These are phyloP conservation scores for Metschnikowia henanensis DNA, from an alignment of 805 yeast genomes.

Conservation along the genomic window DNA sequence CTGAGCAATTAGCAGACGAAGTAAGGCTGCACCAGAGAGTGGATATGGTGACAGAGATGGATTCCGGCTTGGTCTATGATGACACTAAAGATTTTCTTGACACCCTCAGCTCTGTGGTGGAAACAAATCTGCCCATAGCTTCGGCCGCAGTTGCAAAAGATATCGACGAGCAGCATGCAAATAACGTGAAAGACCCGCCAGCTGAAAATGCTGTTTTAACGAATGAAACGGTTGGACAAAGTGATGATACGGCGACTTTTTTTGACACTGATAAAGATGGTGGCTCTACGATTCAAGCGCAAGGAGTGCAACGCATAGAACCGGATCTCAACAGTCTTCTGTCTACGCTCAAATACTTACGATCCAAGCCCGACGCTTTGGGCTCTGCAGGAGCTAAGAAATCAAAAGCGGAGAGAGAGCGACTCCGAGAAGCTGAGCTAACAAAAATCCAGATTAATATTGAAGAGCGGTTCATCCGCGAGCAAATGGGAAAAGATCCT, in stretches of 20 bases:
- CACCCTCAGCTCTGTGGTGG: constrained; percentile 12
- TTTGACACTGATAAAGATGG: background rate
- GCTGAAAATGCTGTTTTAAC: too few relatives aligned
- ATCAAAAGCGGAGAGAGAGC: constrained; percentile 20
- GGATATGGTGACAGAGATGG: constrained; percentile 18
- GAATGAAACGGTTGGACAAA: too few relatives aligned
- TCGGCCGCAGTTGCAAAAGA: too few relatives aligned
- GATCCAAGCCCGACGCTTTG: constrained; percentile 3
- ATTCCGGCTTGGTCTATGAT: constrained; percentile 23
- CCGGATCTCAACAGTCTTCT: constrained; percentile 11
- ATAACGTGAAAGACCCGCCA: too few relatives aligned
- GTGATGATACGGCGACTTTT: background rate
- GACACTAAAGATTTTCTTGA: constrained; percentile 44
- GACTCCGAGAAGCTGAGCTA: constrained; percentile 30
- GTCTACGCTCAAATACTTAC: constrained; percentile 18
- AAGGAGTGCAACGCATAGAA: background rate
- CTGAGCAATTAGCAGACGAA: constrained; percentile 40
- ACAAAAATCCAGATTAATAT: constrained; percentile 28
- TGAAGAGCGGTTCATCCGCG: constrained; percentile 34
- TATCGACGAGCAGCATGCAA: too few relatives aligned
- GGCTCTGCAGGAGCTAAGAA: constrained; percentile 2
- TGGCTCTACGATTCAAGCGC: background rate
- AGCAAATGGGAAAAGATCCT: constrained; percentile 29
- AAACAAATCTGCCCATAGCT: too few relatives aligned
- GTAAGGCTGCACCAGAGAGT: constrained; percentile 25